These are phyloP conservation scores for Mucor racemosus DNA, from an alignment of 371 early-diverging fungal species.

Conservation along the genomic window DNA sequence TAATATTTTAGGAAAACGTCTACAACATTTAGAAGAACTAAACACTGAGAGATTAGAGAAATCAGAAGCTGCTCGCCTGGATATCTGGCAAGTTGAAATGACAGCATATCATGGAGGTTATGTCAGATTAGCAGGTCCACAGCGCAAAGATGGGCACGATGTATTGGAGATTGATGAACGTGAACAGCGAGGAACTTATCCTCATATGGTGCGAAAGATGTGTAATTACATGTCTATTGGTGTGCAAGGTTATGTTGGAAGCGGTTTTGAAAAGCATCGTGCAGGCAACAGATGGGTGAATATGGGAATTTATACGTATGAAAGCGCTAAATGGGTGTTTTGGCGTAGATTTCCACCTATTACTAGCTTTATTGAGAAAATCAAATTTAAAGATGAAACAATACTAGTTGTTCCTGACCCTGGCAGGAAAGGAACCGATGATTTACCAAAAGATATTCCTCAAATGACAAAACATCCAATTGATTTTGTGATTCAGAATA, in stretches of 20 bases:
- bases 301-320: conserved; percentile 56
- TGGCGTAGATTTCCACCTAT: conserved; percentile 58
- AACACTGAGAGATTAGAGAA: conserved; percentile 55
- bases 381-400: conserved; percentile 27
- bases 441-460: conserved; percentile 8
- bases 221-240: conserved; percentile 66
- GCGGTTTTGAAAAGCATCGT: conserved; percentile 64
- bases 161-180: conserved; percentile 21
- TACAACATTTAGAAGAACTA: conserved; percentile 47
- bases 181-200: conserved; percentile 5
- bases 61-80: conserved; percentile 63
- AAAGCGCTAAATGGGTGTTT: conserved; percentile 66
- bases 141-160: conserved; percentile 37
- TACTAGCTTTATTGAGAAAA: conserved; percentile 51
- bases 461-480: conserved; percentile 37
- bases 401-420: conserved; percentile 24
- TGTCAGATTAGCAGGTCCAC: conserved; percentile 46
- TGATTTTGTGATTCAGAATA: conserved; percentile 52
- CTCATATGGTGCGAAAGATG: conserved; percentile 48
- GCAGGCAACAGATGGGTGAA: conserved; percentile 57
- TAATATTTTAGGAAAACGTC: conserved; percentile 51
- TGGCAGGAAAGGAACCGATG: neutral
- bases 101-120: conserved; percentile 54
- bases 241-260: conserved; percentile 69
- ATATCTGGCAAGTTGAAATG: conserved; percentile 64